phyloP scores from a whole-genome alignment of 192 early-diverging fungal genomes.

The Neocallimastix lanati region DNA sequence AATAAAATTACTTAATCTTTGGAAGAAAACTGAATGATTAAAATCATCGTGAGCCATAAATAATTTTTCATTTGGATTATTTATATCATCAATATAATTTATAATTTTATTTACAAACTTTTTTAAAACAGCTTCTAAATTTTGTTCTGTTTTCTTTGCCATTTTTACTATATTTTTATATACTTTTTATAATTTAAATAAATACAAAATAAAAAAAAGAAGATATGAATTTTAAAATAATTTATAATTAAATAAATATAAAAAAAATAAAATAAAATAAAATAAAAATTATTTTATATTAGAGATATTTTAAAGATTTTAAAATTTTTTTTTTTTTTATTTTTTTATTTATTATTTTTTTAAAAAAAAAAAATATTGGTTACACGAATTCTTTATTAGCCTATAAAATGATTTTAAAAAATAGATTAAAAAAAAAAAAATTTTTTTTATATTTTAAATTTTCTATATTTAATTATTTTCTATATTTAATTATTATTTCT shows the following conservation, averaged over 20 bases:
- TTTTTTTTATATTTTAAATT: too few species aligned
- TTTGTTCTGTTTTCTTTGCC: background rate
- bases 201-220: too few species aligned
- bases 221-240: too few species aligned
- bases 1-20: background rate
- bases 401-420: background rate
- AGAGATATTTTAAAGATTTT: too few species aligned
- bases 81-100: background rate
- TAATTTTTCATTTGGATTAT: background rate
- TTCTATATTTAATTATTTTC: too few species aligned
- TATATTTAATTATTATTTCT: too few species aligned
- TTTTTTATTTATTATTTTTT: background rate
- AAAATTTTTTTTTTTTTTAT: too few species aligned
- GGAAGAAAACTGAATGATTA: background rate
- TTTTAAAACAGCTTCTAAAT: background rate
- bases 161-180: background rate
- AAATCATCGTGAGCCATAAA: background rate
- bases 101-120: background rate
- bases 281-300: too few species aligned
- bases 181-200: too few species aligned
- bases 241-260: too few species aligned
- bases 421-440: too few species aligned
- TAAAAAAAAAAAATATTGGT: background rate
- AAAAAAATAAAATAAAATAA: too few species aligned
- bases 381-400: background rate